phyloP scores from a whole-genome alignment of 352 stramenopile genomes.

The Pythium brassicae region DNA sequence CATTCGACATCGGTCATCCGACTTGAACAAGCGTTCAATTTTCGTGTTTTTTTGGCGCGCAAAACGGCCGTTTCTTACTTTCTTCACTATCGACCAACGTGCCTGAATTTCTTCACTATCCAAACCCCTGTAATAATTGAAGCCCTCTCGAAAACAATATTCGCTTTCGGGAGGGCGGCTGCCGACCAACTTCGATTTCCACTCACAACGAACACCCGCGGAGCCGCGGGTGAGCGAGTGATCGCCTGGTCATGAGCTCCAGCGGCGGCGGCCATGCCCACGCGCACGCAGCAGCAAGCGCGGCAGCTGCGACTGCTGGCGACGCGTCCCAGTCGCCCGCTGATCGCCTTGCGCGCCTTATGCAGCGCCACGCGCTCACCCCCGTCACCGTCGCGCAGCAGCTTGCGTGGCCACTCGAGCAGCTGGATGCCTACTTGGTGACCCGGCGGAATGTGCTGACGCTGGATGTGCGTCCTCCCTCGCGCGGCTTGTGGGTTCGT shows the following conservation, averaged over 20 bases:
- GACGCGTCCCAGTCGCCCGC: conserved; percentile 28
- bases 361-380: conserved; percentile 47
- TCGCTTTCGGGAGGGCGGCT: too few species aligned
- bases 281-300: conserved; percentile 21
- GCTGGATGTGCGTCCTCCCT: conserved; percentile 7
- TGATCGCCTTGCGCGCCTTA: conserved; percentile 56
- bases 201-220: too few species aligned
- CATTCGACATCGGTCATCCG: too few species aligned
- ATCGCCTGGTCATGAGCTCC: conserved; percentile 11
- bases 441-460: conserved; percentile 23
- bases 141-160: too few species aligned
- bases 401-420: conserved; percentile 45
- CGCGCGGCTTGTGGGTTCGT: not conserved
- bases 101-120: too few species aligned
- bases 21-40: too few species aligned
- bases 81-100: too few species aligned
- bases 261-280: conserved; percentile 2
- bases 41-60: too few species aligned
- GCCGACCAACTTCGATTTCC: too few species aligned
- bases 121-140: too few species aligned
- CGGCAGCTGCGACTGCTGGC: conserved; percentile 9
- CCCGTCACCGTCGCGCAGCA: conserved; percentile 41
- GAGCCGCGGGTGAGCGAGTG: not conserved
- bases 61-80: too few species aligned
- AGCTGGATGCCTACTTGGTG: conserved; percentile 55